Base-by-base conservation (phyloP, 2,329 filamentous ascomycete species). In the Botrytis deweyae region DNA sequence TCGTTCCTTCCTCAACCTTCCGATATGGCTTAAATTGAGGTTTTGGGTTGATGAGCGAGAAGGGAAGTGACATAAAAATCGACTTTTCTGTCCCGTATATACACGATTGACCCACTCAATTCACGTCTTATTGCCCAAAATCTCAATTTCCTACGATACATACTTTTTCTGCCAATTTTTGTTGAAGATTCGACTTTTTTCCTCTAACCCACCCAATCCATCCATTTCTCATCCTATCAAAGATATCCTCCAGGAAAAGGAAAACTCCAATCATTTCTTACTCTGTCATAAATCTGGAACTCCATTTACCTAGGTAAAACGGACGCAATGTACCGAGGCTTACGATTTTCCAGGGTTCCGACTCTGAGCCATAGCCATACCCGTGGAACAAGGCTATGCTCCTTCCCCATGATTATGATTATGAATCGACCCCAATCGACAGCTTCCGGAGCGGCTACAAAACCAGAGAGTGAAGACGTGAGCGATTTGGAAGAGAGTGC, bases 201-300 rank as follows among this genome's bases (percentile, higher is more conserved):
- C 20, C 25, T 14, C 22, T 42, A 33, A 22, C 40, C 40, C n/a
- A 22, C 40, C 40, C n/a, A 40, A 29, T 18, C 5, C 55, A 29
- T 44, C 36, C 6, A 40, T 44, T 42, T 18, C 36, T 29, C 29
- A 38, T 67, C 38, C 61, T 36, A 67, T 55, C 22, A 72, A 61
- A 49, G 7, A 59, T 63, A 42, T 14, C 8, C 36, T 18, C 76
- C 72, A 67, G 76, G 75, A 52, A 76, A 73, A 67, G 76, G 75
- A 52, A 76, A 77, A 75, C 2, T 38, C 29, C 44, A 22, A 38
- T 49, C 36, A n/a, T 18, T n/a, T 49, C 44, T 29, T 29, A 8
- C n/a, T 58, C 52, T 29, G 52, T 29, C 14, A 55, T 29, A 25
- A 58, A 33, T 44, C 44, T n/a, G 29, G 14, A 52, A 38, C 40